Base-by-base conservation (phyloP, 495 filamentous ascomycete genomes). In the Diplogelasinospora grovesii region DNA sequence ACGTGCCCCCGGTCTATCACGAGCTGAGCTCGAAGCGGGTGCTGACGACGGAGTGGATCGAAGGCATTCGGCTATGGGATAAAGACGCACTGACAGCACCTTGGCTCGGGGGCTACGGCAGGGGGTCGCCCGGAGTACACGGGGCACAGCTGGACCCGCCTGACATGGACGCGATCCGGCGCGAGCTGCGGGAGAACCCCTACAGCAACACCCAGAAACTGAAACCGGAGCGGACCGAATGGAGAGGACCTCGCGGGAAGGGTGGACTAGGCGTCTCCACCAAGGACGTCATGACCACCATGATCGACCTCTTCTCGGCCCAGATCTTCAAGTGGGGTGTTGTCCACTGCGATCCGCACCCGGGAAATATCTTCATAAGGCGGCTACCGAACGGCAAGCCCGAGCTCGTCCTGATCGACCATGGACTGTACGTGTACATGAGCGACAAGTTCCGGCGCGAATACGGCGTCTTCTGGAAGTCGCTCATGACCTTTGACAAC, bases 11-110 rank as follows among this genome's bases (percentile, higher is more conserved):
- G 24, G 82, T 94, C 14, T 88, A 86, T 58, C 73, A 78, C 8
- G 86, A 92, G 33, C 72, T 95, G 19, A 88, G 79, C 50, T 89
- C 85, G 7, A 82, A 71, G 48, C 77, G 92, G 15, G 81, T 98
- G 14, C 82, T 98, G 70, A 94, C 92, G 2, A 86, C 92, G 2
- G 90, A 98, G 56, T 98, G 92, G 92, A 87, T 98, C 36, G 92
- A 98, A 60, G 90, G 90, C 13, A 77, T 95, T 2, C 74, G 88
- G 14, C 69, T 98, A 6, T 94, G 88, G 83, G 88, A 96, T 45
- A 94, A 89, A 49, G 75, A 83, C 2, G 67, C 81, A 14, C 79
- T 95, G 46, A 82, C 75, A 0, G 66, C 69, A 7, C 66, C 74
- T 2, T 96, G 92, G 89, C 57, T 76, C 22, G 88, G 88, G 16